A percentile compares a stretch with the other conserved stretches of the same genome.
These are phyloP conservation scores for Acacia crassicarpa DNA, from an alignment of 306 rosid genomes.

Conservation along the genomic window DNA sequence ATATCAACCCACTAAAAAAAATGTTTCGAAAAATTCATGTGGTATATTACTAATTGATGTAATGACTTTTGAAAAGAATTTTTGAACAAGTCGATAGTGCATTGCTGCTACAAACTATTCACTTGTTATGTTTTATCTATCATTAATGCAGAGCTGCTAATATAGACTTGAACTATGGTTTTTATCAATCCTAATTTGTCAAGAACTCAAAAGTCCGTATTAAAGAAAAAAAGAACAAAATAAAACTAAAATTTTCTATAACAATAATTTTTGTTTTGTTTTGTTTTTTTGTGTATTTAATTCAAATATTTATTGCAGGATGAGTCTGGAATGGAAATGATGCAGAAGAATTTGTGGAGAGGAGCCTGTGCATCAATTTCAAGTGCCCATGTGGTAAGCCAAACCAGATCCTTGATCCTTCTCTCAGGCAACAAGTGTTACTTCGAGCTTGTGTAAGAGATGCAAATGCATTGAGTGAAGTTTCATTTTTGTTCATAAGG, in stretches of 20 bases:
- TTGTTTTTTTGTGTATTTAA: not conserved
- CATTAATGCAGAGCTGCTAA: not conserved
- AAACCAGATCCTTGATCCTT: conserved; percentile 40
- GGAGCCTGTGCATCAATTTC: conserved; percentile 43
- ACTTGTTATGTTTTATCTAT: not conserved
- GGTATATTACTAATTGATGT: not conserved
- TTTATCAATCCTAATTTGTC: not conserved
- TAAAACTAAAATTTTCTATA: not conserved
- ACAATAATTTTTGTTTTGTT: too few species aligned
- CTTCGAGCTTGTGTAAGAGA: conserved; percentile 49
- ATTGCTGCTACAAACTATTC: not conserved
- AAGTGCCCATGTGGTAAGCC: conserved; percentile 53
- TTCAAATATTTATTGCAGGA: not conserved
- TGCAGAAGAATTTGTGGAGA: conserved; percentile 37
- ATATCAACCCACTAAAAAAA: too few species aligned
- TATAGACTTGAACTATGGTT: not conserved
- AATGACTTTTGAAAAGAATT: not conserved
- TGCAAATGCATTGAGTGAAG: not conserved
- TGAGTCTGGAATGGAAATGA: not conserved
- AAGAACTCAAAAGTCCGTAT: not conserved
- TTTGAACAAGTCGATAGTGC: not conserved
- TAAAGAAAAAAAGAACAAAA: not conserved
- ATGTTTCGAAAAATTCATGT: too few species aligned
- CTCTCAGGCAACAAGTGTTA: conserved; percentile 44
- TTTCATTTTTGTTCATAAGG: not conserved